A percentile compares a stretch with the other conserved stretches of the same genome.
These are phyloP conservation scores for Filosporella fistucella DNA, from an alignment of 495 filamentous ascomycete species.

Conservation along the genomic window DNA sequence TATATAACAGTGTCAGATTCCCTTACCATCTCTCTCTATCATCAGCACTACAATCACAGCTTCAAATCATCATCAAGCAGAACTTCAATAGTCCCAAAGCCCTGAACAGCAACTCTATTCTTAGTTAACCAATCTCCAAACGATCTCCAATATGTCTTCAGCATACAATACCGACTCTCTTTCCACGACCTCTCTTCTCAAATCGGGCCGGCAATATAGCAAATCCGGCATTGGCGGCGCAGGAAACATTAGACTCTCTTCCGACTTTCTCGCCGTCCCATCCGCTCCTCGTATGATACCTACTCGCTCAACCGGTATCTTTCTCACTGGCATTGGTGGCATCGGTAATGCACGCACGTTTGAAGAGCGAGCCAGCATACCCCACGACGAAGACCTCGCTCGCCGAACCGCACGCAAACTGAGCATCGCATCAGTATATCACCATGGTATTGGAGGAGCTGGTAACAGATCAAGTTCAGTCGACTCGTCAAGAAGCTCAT, in stretches of 20 bases:
- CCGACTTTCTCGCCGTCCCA: background rate
- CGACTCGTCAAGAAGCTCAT: no score
- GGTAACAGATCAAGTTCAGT: constrained; percentile 2
- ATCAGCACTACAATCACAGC: no score
- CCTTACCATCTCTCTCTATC: no score
- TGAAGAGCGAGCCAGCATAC: constrained; percentile 1
- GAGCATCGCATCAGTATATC: background rate
- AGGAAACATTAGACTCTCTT: background rate
- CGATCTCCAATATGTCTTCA: constrained; percentile 2
- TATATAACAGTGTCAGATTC: no score
- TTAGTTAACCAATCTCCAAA: background rate
- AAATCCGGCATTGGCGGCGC: constrained; percentile 5
- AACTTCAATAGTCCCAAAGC: no score
- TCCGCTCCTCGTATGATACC: background rate
- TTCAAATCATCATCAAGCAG: no score
- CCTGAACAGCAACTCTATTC: no score
- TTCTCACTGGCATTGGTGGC: constrained; percentile 5
- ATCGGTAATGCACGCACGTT: constrained; percentile 1
- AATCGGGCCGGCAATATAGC: background rate
- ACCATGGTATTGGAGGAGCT: constrained; percentile 2
- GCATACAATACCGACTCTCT: background rate
- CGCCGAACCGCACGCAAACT: background rate
- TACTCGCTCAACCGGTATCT: background rate
- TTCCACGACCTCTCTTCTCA: background rate
- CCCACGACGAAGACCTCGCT: background rate